These are phyloP conservation scores for Diplodia mutila DNA, from an alignment of 2,329 filamentous ascomycete species.

Conservation along the genomic window DNA sequence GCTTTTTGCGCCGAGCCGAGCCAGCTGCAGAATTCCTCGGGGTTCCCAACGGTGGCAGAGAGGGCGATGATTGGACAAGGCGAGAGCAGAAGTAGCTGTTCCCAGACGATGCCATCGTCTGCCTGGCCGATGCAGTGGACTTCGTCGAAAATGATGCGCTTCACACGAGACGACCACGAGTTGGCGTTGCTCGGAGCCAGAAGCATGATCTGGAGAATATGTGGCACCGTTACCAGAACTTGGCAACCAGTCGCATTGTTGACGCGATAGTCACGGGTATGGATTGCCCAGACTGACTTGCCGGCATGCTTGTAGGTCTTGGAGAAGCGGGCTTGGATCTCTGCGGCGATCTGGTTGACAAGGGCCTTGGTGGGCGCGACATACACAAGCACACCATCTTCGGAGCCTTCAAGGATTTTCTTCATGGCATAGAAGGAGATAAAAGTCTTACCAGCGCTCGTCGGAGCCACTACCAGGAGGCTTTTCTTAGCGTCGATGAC, in stretches of 20 bases:
- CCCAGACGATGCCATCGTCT: conserved; percentile 77
- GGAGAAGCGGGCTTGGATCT: conserved; percentile 73
- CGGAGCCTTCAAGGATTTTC: conserved; percentile 67
- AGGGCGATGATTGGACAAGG: conserved; percentile 79
- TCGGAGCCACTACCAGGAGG: conserved; percentile 76
- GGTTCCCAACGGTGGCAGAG: conserved; percentile 79
- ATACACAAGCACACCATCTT: conserved; percentile 75
- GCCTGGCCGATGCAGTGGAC: conserved; percentile 79
- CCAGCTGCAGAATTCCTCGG: conserved; percentile 71
- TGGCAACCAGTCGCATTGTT: conserved; percentile 75
- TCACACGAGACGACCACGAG: conserved; percentile 70
- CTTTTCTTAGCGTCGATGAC: conserved; percentile 71
- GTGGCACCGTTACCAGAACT: conserved; percentile 75
- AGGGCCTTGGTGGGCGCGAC: conserved; percentile 81
- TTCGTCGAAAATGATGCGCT: conserved; percentile 80
- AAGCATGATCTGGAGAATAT: conserved; percentile 80
- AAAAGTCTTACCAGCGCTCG: conserved; percentile 80
- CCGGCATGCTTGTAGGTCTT: conserved; percentile 65
- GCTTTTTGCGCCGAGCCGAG: conserved; percentile 65
- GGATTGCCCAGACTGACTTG: conserved; percentile 77
- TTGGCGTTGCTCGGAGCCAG: conserved; percentile 67
- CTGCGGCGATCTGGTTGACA: conserved; percentile 81
- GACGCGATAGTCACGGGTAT: conserved; percentile 74
- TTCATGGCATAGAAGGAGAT: conserved; percentile 86
- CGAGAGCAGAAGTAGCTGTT: conserved; percentile 73